A percentile compares a stretch with the other conserved stretches of the same genome.
Evolutionary conservation across 352 stramenopile genomes (phyloP).

Genomic region (Phytophthora uliginosa): DNA sequence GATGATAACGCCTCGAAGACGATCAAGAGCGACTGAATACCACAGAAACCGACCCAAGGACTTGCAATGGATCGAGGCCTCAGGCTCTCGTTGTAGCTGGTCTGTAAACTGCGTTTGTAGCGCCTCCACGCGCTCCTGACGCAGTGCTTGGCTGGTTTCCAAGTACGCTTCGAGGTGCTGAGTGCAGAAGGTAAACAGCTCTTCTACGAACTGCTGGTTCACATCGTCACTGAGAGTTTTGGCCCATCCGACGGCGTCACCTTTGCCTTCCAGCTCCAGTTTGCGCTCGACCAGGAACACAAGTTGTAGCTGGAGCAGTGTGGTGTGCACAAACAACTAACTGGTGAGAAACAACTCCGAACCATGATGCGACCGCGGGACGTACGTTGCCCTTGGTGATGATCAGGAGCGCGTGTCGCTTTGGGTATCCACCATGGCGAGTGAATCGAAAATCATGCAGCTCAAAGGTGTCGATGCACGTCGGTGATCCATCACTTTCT

Average conservation of each 20-base stretch:
- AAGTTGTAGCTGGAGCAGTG: conserved; percentile 42
- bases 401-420: conserved; percentile 42
- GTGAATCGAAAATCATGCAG: conserved; percentile 49
- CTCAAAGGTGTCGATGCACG: conserved; percentile 32
- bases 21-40: conserved; percentile 55
- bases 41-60: conserved; percentile 25
- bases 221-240: conserved; percentile 14
- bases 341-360: background rate
- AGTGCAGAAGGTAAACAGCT: conserved; percentile 19
- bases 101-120: conserved; percentile 8
- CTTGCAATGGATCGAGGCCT: background rate
- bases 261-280: conserved; percentile 23
- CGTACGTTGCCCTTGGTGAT: conserved; percentile 44
- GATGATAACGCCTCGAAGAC: conserved; percentile 47
- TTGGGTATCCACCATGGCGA: conserved; percentile 47
- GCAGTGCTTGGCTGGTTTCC: conserved; percentile 2
- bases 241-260: conserved; percentile 13
- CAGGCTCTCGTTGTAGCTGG: conserved; percentile 7
- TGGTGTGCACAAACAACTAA: background rate
- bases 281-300: conserved; percentile 48
- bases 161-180: conserved; percentile 24
- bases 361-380: background rate
- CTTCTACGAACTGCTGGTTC: conserved; percentile 10
- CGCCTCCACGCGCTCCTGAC: conserved; percentile 7
- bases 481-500: conserved; percentile 12